phyloP scores from a whole-genome alignment of 2,329 filamentous ascomycete genomes.

The Geosmithia putterillii region DNA sequence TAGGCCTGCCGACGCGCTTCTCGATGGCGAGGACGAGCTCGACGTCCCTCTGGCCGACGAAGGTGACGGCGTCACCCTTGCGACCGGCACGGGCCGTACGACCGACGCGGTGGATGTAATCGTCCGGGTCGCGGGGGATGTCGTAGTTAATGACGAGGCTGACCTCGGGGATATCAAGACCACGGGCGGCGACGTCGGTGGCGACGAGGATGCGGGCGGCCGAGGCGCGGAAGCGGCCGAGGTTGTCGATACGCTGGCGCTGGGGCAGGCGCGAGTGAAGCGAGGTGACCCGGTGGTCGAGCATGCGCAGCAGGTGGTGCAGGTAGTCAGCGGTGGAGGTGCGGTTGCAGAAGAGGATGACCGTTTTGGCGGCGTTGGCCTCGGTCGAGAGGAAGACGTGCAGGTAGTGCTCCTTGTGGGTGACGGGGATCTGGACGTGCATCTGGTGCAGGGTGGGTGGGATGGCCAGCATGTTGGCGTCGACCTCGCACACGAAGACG shows the following conservation, averaged over 20 bases:
- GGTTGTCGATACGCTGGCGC: slow-evolving; percentile 71
- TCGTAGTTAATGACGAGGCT: slow-evolving; percentile 90
- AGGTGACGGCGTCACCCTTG: slow-evolving; percentile 68
- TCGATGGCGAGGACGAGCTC: slow-evolving; percentile 87
- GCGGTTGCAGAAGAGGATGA: slow-evolving; percentile 92
- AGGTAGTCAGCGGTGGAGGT: slow-evolving; percentile 80
- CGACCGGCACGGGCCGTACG: slow-evolving; percentile 88
- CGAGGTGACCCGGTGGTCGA: slow-evolving; percentile 82
- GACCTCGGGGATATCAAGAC: slow-evolving; percentile 90
- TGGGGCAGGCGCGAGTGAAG: slow-evolving; percentile 83
- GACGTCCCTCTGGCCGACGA: slow-evolving; percentile 89
- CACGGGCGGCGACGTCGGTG: slow-evolving; percentile 87
- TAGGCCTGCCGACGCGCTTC: slow-evolving; percentile 61
- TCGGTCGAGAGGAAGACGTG: slow-evolving; percentile 79
- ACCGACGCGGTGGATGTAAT: slow-evolving; percentile 94
- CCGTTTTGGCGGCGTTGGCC: slow-evolving; percentile 59
- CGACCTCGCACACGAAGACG: slow-evolving; percentile 82
- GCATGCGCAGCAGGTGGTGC: slow-evolving; percentile 73
- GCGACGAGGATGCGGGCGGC: slow-evolving; percentile 85
- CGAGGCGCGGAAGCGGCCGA: slow-evolving; percentile 80
- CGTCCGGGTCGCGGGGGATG: slow-evolving; percentile 87
- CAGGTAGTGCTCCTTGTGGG: slow-evolving; percentile 89
- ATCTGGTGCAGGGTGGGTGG: slow-evolving; percentile 72
- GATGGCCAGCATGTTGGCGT: slow-evolving; percentile 62
- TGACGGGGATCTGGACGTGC: slow-evolving; percentile 80